Conservation (phyloP, 805 yeast genomes). For the Spathaspora gorwiae region DNA sequence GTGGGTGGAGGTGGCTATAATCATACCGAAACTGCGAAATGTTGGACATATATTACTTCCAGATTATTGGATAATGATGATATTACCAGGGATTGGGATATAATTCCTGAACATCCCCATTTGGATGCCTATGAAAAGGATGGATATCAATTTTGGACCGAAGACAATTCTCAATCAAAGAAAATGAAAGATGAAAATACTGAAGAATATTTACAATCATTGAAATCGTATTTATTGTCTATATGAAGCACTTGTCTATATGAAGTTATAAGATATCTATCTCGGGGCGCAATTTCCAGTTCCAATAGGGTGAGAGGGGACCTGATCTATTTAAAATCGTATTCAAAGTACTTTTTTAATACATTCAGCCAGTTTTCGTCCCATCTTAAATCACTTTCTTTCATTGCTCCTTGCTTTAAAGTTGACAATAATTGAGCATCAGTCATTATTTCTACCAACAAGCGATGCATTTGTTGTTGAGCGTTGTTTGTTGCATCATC, state of each 20-base stretch:
- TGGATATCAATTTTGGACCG: constrained; percentile 48
- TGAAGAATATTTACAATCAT: constrained; percentile 20
- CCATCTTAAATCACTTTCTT: constrained; percentile 74
- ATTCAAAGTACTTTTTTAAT: constrained; percentile 31
- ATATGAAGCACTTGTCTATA: constrained; percentile 6
- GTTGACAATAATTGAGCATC: constrained; percentile 27
- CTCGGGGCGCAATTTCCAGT: too few species aligned
- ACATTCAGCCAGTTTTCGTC: constrained; percentile 60
- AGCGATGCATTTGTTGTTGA: constrained; percentile 21
- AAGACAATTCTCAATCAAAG: constrained; percentile 17
- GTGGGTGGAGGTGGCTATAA: constrained; percentile 82
- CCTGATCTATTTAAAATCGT: constrained; percentile 1
- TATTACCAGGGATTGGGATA: constrained; percentile 30
- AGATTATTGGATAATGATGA: constrained; percentile 11
- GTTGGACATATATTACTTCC: constrained; percentile 48
- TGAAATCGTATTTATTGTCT: constrained; percentile 11
- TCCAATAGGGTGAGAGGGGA: too few species aligned
- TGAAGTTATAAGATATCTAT: background rate
- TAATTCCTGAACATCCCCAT: constrained; percentile 48
- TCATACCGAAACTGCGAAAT: constrained; percentile 54
- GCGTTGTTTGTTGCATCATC: constrained; percentile 11
- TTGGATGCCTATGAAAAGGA: constrained; percentile 41
- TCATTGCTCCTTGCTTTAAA: constrained; percentile 64
- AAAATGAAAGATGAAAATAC: constrained; percentile 30
- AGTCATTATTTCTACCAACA: constrained; percentile 23